Base-by-base conservation (phyloP, 768 basidiomycete genomes). In the Inosperma sp. region DNA sequence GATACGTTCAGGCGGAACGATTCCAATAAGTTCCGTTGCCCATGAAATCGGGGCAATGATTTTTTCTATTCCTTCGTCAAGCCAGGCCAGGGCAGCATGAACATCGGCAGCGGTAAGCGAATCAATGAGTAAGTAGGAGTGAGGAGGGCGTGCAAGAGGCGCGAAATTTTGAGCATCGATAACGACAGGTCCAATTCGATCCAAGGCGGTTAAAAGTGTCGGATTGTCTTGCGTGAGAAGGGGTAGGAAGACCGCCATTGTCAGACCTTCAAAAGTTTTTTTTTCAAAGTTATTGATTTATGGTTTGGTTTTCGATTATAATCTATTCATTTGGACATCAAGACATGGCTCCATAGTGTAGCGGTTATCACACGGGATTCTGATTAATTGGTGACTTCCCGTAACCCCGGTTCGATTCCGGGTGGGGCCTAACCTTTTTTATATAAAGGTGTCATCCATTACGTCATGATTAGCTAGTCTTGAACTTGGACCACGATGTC, bases 1-100 rank as follows among this genome's bases (percentile, higher is more conserved):
- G 48, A 97, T 70, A 14, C 93, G 79, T 17, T 87, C 77, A 3
- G 82, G 67, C 3, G 90, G 87, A 23, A 95, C 69, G 23, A 72
- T 56, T n/a, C 78, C 82, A 37, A 87, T 79, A 39, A 88, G 73
- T 42, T 80, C 80, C 63, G 81, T 83, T 25, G 78, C 86, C 59
- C 75, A 75, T n/a, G 80, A 67, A 35, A 82, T 75, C 16, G 84
- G 78, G 0, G 93, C 75, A 31, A 96, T 82, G 61, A 93, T 75
- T 67, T 89, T 93, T 58, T 84, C 79, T 2, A 84, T 81, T 19
- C 94, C 93, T 17, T 71, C 70, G 66, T 97, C 89, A 25, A 99
- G 79, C 73, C 74, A 78, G 17, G 78, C 68, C 50, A 81, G 72
- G 58, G 83, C 72, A 19, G 78, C 70, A 48, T 86, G 83, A n/a